Percentiles rank a stretch among this genome's conserved stretches.
phyloP scores from a whole-genome alignment of 164 flowering plant species.

The Magnolia changhungtana region DNA sequence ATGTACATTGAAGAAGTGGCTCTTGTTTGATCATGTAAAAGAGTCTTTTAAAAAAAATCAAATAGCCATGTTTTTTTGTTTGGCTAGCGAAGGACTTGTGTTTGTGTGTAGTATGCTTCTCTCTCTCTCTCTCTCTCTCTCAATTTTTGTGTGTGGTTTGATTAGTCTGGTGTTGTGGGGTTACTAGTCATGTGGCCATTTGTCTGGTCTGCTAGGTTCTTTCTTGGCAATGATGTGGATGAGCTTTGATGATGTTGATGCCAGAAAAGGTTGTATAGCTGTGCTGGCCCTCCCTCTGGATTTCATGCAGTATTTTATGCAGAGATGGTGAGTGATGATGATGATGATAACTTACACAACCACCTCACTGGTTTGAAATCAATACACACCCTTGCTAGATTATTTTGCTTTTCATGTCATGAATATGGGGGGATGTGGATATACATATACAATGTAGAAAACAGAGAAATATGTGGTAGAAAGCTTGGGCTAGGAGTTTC shows the following conservation, averaged over 20 bases:
- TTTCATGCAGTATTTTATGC: too few relatives aligned
- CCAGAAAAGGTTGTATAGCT: too few relatives aligned
- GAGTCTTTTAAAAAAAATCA: background rate
- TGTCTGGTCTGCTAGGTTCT: background rate
- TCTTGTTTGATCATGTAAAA: background rate
- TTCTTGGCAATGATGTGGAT: background rate
- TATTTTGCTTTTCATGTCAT: too few relatives aligned
- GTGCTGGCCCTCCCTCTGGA: too few relatives aligned
- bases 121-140: background rate
- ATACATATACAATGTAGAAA: too few relatives aligned
- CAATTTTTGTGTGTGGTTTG: background rate
- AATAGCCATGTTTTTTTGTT: slow-evolving; percentile 5
- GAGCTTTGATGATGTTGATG: background rate
- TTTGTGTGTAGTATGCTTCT: background rate
- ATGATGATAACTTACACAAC: too few relatives aligned
- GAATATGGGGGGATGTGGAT: too few relatives aligned
- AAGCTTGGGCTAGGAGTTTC: too few relatives aligned
- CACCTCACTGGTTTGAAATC: too few relatives aligned
- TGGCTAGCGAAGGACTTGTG: background rate
- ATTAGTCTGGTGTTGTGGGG: background rate
- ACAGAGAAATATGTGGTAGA: too few relatives aligned
- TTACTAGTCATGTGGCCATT: background rate
- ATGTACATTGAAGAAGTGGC: background rate
- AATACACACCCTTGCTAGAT: too few relatives aligned
- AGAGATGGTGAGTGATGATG: too few relatives aligned